phyloP scores from a whole-genome alignment of 1,284 basidiomycete species.

The Sparassis latifolia region DNA sequence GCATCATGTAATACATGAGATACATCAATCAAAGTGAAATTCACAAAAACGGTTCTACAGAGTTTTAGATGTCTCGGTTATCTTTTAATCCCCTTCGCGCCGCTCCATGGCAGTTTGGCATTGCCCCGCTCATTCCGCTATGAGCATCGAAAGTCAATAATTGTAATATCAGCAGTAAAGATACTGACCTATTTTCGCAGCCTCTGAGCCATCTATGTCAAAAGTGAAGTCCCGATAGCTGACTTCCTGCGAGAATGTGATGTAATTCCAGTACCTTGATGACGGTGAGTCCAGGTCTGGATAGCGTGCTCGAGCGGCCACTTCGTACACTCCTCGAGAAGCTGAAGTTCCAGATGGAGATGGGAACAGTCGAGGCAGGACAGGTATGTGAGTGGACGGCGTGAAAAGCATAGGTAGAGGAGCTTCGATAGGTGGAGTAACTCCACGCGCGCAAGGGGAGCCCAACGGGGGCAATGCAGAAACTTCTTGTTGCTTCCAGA shows the following conservation, averaged over 20 bases:
- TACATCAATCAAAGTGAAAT: neutral
- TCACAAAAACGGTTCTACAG: neutral
- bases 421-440: no score
- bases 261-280: neutral
- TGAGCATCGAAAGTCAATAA: neutral
- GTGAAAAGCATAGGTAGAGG: no score
- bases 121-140: neutral
- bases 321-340: neutral
- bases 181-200: neutral
- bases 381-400: no score
- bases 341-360: no score
- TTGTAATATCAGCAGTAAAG: neutral
- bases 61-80: neutral
- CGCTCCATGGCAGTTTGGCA: neutral
- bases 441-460: no score
- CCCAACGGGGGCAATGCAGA: no score
- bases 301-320: neutral
- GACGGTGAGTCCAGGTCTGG: neutral
- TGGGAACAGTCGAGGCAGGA: no score
- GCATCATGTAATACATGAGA: neutral
- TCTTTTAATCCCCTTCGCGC: neutral
- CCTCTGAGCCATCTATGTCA: neutral
- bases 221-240: no score
- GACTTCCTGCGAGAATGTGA: no score
- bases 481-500: neutral